Evolutionary conservation across 208 protist genomes (phyloP).

Genomic region (Jaenimonas drosophilae): DNA sequence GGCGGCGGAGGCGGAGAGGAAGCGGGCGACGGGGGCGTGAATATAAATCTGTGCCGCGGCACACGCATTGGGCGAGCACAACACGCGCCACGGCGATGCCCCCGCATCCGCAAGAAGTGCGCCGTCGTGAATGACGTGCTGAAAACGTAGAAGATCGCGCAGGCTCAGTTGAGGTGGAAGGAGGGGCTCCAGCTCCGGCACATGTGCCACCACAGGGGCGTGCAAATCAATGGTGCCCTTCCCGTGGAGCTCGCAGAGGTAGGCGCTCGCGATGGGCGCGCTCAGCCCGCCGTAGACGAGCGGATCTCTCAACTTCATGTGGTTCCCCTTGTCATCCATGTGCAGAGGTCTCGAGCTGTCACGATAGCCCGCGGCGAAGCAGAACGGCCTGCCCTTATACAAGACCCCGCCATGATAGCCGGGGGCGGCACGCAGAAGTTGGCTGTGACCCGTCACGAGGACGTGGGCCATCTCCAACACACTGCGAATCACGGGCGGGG

Average conservation of each 20-base stretch:
- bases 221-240: constrained; percentile 46
- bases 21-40: constrained; percentile 47
- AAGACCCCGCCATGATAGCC: constrained; percentile 77
- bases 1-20: constrained; percentile 24
- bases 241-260: constrained; percentile 70
- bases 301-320: constrained; percentile 75
- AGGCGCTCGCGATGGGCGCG: constrained; percentile 59
- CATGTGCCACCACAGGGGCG: constrained; percentile 31
- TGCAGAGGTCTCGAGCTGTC: constrained; percentile 51
- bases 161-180: constrained; percentile 33
- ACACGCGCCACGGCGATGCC: constrained; percentile 7
- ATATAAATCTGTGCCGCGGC: constrained; percentile 21
- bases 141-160: constrained; percentile 57
- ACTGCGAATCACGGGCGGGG: constrained; percentile 73
- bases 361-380: constrained; percentile 73
- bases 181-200: constrained; percentile 45
- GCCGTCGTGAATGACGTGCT: constrained; percentile 35
- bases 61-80: constrained; percentile 22
- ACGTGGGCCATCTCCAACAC: constrained; percentile 69
- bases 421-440: constrained; percentile 52
- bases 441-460: constrained; percentile 73
- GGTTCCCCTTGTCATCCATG: constrained; percentile 80
- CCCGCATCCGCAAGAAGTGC: constrained; percentile 35
- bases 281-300: constrained; percentile 58
- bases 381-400: constrained; percentile 64